phyloP scores from a whole-genome alignment of 768 basidiomycete genomes.

The Agaricus sinodeliciosus region DNA sequence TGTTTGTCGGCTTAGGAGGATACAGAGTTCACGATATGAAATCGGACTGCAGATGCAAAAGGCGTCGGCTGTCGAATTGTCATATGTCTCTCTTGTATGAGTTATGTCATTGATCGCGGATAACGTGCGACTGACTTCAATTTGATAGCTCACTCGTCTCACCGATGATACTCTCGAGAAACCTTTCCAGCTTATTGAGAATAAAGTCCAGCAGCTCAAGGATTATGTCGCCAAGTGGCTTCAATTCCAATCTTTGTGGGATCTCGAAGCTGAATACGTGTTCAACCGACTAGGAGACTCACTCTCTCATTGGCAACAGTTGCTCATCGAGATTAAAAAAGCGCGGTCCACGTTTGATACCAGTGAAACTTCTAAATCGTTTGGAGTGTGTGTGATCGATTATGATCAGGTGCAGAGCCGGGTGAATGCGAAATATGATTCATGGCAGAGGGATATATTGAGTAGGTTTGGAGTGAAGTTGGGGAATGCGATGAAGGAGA shows the following conservation, averaged over 20 bases:
- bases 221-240: slow-evolving; percentile 97
- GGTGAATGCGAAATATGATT: slow-evolving; percentile 97
- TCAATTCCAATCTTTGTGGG: slow-evolving; percentile 98
- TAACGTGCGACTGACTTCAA: not conserved
- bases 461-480: slow-evolving; percentile 90
- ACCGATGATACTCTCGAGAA: slow-evolving; percentile 66
- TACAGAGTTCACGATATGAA: slow-evolving; percentile 95
- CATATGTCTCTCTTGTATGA: slow-evolving; percentile 78
- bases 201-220: slow-evolving; percentile 78
- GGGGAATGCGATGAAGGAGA: slow-evolving; percentile 95
- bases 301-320: slow-evolving; percentile 89
- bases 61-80: slow-evolving; percentile 54
- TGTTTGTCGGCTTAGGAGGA: slow-evolving; percentile 78
- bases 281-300: slow-evolving; percentile 95
- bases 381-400: slow-evolving; percentile 92
- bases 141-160: slow-evolving; percentile 62
- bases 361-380: slow-evolving; percentile 84
- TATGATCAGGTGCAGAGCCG: slow-evolving; percentile 97
- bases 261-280: slow-evolving; percentile 94
- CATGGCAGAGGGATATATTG: slow-evolving; percentile 95
- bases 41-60: slow-evolving; percentile 91
- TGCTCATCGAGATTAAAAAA: slow-evolving; percentile 95
- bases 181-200: slow-evolving; percentile 83
- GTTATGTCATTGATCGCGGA: not conserved
- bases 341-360: slow-evolving; percentile 96